phyloP scores from a whole-genome alignment of 768 basidiomycete genomes.

The Tricholoma hemisulphureum region DNA sequence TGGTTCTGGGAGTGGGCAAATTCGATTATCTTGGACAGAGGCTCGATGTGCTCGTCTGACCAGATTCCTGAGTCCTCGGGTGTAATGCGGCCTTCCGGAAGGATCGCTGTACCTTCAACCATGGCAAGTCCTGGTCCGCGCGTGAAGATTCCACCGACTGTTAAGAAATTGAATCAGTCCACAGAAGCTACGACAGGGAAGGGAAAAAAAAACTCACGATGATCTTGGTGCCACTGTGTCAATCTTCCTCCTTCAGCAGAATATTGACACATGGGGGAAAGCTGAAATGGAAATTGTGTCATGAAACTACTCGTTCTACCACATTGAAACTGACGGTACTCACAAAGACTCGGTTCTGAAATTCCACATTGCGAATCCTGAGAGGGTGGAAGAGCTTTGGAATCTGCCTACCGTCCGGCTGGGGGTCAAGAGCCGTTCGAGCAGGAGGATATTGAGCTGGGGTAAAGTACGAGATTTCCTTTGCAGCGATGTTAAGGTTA shows the following conservation, averaged over 20 bases:
- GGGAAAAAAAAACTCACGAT: conserved; percentile 53
- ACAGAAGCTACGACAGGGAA: conserved; percentile 20
- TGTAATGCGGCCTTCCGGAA: conserved; percentile 58
- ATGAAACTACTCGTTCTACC: not conserved
- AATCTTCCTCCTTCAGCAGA: conserved; percentile 51
- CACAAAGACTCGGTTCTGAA: conserved; percentile 54
- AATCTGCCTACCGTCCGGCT: not conserved
- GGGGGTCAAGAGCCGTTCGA: conserved; percentile 52
- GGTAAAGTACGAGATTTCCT: not conserved
- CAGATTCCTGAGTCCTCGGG: conserved; percentile 66
- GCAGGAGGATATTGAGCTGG: conserved; percentile 29
- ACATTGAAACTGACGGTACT: conserved; percentile 16
- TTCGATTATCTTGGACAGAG: conserved; percentile 52
- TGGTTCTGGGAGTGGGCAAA: conserved; percentile 70
- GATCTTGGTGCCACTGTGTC: conserved; percentile 57
- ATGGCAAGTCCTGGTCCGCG: conserved; percentile 57
- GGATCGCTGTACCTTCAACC: conserved; percentile 67
- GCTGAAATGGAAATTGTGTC: conserved; percentile 19
- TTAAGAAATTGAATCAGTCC: not conserved
- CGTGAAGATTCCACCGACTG: conserved; percentile 52
- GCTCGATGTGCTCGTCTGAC: conserved; percentile 53
- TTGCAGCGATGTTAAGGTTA: not conserved
- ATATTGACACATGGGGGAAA: conserved; percentile 62
- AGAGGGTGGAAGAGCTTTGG: conserved; percentile 19
- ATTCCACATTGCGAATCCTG: conserved; percentile 47